These are phyloP conservation scores for Naematelia aurantialba DNA, from an alignment of 768 basidiomycete genomes.

Conservation along the genomic window DNA sequence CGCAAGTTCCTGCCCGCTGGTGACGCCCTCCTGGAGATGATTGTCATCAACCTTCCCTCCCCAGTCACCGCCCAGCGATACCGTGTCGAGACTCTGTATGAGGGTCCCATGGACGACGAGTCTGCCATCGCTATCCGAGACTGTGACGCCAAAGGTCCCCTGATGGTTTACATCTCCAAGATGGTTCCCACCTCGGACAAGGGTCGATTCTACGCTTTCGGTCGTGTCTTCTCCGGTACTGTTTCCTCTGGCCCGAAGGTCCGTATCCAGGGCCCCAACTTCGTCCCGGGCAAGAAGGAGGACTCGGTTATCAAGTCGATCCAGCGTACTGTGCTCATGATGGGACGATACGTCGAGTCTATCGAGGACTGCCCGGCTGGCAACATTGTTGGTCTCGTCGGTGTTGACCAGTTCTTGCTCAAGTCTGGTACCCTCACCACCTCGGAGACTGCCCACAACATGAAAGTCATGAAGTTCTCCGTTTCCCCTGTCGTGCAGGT, in stretches of 20 bases:
- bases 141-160: slow-evolving; percentile 92
- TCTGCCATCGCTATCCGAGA: slow-evolving; percentile 97
- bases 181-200: slow-evolving; percentile 99
- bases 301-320: slow-evolving; percentile 97
- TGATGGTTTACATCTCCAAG: slow-evolving; percentile 98
- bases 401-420: slow-evolving; percentile 99
- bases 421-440: slow-evolving; percentile 98
- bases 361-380: slow-evolving; percentile 99
- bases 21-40: slow-evolving; percentile 98
- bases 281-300: slow-evolving; percentile 96
- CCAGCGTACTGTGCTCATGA: slow-evolving; percentile 99
- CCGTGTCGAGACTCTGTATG: slow-evolving; percentile 98
- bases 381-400: slow-evolving; percentile 98
- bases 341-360: slow-evolving; percentile 97
- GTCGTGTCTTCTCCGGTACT: slow-evolving; percentile 99
- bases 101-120: slow-evolving; percentile 99
- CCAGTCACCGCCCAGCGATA: slow-evolving; percentile 95
- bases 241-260: slow-evolving; percentile 96
- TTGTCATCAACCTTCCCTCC: slow-evolving; percentile 98
- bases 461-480: slow-evolving; percentile 99
- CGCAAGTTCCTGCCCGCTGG: slow-evolving; percentile 99
- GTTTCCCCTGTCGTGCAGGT: slow-evolving; percentile 99
- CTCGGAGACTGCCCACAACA: slow-evolving; percentile 98
- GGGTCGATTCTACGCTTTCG: slow-evolving; percentile 99
- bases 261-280: slow-evolving; percentile 99